phyloP scores from a whole-genome alignment of 2,329 filamentous ascomycete genomes.

The Alternaria panax region DNA sequence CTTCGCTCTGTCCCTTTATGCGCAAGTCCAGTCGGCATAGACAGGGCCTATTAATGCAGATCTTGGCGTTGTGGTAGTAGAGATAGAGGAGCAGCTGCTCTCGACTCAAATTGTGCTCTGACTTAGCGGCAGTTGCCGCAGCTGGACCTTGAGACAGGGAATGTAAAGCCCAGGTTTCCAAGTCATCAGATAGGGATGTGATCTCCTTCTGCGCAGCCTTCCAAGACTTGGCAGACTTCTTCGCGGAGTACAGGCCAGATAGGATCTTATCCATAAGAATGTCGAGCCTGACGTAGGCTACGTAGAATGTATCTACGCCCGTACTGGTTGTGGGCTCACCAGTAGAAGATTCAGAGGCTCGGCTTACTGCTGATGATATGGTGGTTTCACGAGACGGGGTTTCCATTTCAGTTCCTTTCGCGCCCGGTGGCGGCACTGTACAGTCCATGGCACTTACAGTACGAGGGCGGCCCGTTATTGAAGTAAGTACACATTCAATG shows the following conservation, averaged over 20 bases:
- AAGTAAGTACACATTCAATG: constrained; percentile 43
- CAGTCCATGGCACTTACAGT: constrained; percentile 40
- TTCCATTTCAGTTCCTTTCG: constrained; percentile 7
- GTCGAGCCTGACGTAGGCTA: constrained; percentile 18
- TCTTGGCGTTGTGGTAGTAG: constrained; percentile 43
- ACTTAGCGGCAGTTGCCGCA: background rate
- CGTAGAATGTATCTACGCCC: background rate
- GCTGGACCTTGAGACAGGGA: constrained; percentile 30
- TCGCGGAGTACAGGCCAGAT: constrained; percentile 43
- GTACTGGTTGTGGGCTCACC: background rate
- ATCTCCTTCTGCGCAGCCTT: constrained; percentile 36
- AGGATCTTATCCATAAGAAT: constrained; percentile 27
- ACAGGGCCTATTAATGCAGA: constrained; percentile 50
- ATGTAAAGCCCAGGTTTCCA: constrained; percentile 38
- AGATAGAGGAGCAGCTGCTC: constrained; percentile 32
- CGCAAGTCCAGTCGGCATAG: constrained; percentile 46
- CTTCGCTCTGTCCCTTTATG: constrained; percentile 41
- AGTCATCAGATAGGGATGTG: constrained; percentile 29
- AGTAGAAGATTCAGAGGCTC: background rate
- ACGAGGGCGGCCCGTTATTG: constrained; percentile 48
- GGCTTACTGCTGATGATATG: background rate
- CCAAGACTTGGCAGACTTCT: constrained; percentile 43
- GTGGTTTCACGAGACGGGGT: constrained; percentile 7
- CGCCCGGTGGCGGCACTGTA: constrained; percentile 28
- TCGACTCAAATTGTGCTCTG: constrained; percentile 9